These are phyloP conservation scores for Pezicula neosporulosa DNA, from an alignment of 2,329 filamentous ascomycete species.

Conservation along the genomic window DNA sequence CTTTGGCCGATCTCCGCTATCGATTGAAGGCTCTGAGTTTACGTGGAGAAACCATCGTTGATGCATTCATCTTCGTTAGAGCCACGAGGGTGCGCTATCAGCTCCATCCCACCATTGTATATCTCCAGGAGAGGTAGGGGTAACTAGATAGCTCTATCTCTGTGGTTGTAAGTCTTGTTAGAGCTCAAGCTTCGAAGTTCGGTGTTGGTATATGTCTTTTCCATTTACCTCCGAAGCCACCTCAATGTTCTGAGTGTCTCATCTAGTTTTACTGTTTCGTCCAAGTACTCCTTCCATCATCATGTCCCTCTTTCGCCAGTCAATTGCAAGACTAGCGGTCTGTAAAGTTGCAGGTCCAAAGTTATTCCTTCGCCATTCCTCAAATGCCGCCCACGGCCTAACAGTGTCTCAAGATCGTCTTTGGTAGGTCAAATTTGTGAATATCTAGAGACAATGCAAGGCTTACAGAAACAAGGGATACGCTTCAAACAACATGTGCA, in stretches of 20 bases:
- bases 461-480: not conserved
- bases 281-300: not conserved
- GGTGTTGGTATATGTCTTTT: not conserved
- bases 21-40: not conserved
- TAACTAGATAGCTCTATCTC: too few relatives aligned
- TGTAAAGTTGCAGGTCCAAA: not conserved
- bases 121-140: too few relatives aligned
- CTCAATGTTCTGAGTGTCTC: not conserved
- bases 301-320: not conserved
- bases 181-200: too few relatives aligned
- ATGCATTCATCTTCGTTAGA: too few relatives aligned
- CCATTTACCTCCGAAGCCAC: not conserved
- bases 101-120: not conserved
- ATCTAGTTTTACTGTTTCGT: not conserved
- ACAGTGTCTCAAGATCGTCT: constrained; percentile 6
- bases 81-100: not conserved
- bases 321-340: not conserved
- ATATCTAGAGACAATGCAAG: not conserved
- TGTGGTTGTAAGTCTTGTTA: too few relatives aligned
- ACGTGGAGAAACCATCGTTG: too few relatives aligned
- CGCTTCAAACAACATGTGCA: constrained; percentile 1
- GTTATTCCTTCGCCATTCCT: constrained; percentile 1
- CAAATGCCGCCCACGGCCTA: not conserved
- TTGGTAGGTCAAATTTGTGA: not conserved
- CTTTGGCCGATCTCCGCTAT: not conserved